These are phyloP conservation scores for Lodderomyces parapsilosis DNA, from an alignment of 1,139 yeast genomes.

Conservation along the genomic window DNA sequence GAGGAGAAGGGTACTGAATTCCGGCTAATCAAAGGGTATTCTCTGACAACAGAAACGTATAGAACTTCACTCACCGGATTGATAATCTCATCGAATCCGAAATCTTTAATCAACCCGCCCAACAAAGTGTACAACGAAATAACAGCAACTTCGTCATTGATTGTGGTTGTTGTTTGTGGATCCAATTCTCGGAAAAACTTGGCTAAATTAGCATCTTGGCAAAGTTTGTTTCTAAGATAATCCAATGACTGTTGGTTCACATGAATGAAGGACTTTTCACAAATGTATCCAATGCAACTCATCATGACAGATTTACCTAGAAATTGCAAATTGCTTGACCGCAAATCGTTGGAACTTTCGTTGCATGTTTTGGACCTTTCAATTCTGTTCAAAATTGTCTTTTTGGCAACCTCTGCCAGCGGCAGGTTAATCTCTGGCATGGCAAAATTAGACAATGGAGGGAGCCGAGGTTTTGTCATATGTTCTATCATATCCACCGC, in stretches of 20 bases:
- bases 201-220: slow-evolving; percentile 43
- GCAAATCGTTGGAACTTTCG: slow-evolving; percentile 46
- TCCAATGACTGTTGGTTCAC: slow-evolving; percentile 45
- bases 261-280: slow-evolving; percentile 49
- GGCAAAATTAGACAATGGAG: slow-evolving; percentile 15
- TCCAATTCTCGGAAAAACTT: slow-evolving; percentile 52
- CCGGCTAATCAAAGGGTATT: slow-evolving; percentile 60
- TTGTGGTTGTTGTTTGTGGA: slow-evolving; percentile 23
- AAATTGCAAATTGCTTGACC: slow-evolving; percentile 47
- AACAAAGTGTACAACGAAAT: slow-evolving; percentile 55
- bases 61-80: slow-evolving; percentile 66
- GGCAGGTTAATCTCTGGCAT: slow-evolving; percentile 9
- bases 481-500: slow-evolving; percentile 39
- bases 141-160: slow-evolving; percentile 47
- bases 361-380: slow-evolving; percentile 68
- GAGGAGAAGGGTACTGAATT: slow-evolving; percentile 33
- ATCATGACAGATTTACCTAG: slow-evolving; percentile 58
- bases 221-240: slow-evolving; percentile 54
- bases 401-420: slow-evolving; percentile 19
- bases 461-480: slow-evolving; percentile 37
- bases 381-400: slow-evolving; percentile 39
- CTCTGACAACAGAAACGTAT: slow-evolving; percentile 59
- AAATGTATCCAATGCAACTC: slow-evolving; percentile 56
- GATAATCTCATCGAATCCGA: slow-evolving; percentile 69
- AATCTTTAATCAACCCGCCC: slow-evolving; percentile 75